These are phyloP conservation scores for Allodekkera sacchari DNA, from an alignment of 805 yeast species.

Conservation along the genomic window DNA sequence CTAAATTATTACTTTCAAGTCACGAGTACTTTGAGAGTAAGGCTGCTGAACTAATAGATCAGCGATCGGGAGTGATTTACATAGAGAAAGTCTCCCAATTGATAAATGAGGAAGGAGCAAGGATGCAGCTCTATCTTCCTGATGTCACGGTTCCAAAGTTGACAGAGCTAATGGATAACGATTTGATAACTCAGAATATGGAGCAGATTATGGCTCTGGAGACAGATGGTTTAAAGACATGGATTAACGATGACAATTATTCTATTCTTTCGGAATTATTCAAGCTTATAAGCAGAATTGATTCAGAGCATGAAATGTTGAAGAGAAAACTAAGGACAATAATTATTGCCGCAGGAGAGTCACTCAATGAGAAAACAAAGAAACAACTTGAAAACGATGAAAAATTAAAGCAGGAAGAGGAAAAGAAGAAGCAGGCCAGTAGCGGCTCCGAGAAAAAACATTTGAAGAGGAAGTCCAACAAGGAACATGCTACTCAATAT, in stretches of 20 bases:
- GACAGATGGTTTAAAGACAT: slow-evolving; percentile 47
- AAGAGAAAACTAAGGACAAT: slow-evolving; percentile 37
- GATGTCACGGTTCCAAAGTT: slow-evolving; percentile 45
- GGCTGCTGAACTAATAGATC: slow-evolving; percentile 35
- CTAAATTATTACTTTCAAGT: slow-evolving; percentile 46
- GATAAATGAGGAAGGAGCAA: slow-evolving; percentile 53
- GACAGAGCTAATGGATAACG: slow-evolving; percentile 47
- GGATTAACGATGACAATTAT: slow-evolving; percentile 42
- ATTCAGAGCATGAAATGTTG: slow-evolving; percentile 41
- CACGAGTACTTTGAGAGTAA: slow-evolving; percentile 44
- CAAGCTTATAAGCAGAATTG: slow-evolving; percentile 44
- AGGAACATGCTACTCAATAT: slow-evolving; percentile 35
- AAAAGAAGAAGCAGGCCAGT: slow-evolving; percentile 9
- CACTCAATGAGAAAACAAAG: slow-evolving; percentile 23
- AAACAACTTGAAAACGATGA: slow-evolving; percentile 8
- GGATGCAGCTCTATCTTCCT: slow-evolving; percentile 48
- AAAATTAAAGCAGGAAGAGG: slow-evolving; percentile 11
- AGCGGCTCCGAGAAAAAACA: slow-evolving; percentile 6
- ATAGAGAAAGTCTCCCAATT: slow-evolving; percentile 43
- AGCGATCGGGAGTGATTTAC: slow-evolving; percentile 45
- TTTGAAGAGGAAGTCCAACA: slow-evolving; percentile 12
- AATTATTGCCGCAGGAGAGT: slow-evolving; percentile 39
- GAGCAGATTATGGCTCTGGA: slow-evolving; percentile 44
- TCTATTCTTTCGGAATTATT: slow-evolving; percentile 40
- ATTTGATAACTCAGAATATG: slow-evolving; percentile 48